Evolutionary conservation across 2,329 filamentous ascomycete genomes (phyloP), one percentile per base, ranked within the genome.

Genomic region (Phialophora expanda): DNA sequence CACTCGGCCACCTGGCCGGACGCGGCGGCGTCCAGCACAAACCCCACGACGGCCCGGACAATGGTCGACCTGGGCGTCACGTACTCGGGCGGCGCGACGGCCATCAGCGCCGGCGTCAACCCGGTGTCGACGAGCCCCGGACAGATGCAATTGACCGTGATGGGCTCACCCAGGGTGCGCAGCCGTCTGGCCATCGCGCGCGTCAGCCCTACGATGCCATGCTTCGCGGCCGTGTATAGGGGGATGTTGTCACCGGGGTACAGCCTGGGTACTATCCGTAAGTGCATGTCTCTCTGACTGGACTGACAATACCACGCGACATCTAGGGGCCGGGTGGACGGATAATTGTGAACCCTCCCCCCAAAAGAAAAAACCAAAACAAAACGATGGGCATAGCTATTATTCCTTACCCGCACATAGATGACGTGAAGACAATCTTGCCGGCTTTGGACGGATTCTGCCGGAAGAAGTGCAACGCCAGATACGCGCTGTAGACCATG

Each of bases 371-470:
- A 28, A 28, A 28, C 1, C 3, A 28, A 28, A 28, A 28, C 28
- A 28, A 30, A 28, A 30, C 30, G 30, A 30, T 9, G 30, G 30
- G 30, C 28, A 28, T 30, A 8, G 3, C n/a, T 11, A 32, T 17
- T 17, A 11, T 44, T 44, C 38, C 59, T 55, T 34, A 62, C 59
- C 59, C 59, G 26, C 59, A 62, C 59, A 62, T 55, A n/a, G 50
- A 55, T 3, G 50, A 56, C 22, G 59, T 62, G 50, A 62, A 62
- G 5, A 62, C 59, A 55, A 62, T 62, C 59, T 62, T 62, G 50
- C 59, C 59, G 12, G 32, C 59, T 7, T 62, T 62, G 2, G 50
- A 56, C n/a, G 59, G 50, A 28, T 62, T 62, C 50, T 62, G 50
- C 1, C 59, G 50, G 41, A 62, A 62, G 59, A 55, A 62, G 30